Conservation (phyloP, 768 basidiomycete genomes). For the Antrodiella citrinella region DNA sequence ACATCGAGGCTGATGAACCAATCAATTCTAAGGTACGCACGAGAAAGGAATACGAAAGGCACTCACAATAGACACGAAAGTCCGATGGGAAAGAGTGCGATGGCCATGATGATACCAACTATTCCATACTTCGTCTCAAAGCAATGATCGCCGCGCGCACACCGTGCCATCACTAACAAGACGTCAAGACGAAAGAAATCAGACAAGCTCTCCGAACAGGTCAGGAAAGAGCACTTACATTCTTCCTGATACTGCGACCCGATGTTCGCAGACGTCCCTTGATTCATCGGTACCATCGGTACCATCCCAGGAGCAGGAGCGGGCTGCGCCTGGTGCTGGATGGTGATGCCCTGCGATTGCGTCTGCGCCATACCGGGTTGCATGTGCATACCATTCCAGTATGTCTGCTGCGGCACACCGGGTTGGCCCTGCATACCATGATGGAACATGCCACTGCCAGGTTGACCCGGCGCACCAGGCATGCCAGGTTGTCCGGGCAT, state of each 20-base stretch:
- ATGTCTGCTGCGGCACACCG: background rate
- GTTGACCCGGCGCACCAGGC: background rate
- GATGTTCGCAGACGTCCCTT: background rate
- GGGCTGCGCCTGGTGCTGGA: background rate
- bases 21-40: background rate
- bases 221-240: background rate
- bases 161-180: conserved; percentile 4
- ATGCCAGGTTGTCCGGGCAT: background rate
- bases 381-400: background rate
- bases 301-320: background rate
- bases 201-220: background rate
- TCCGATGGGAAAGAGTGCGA: conserved; percentile 17
- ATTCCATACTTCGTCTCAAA: conserved; percentile 14
- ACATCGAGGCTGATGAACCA: background rate
- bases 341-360: background rate
- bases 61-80: conserved; percentile 18
- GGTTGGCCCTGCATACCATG: background rate
- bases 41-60: background rate
- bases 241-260: conserved; percentile 3
- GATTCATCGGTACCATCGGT: too few species aligned
- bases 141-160: conserved; percentile 15
- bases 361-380: background rate
- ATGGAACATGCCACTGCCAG: background rate
- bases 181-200: background rate
- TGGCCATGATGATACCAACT: conserved; percentile 15